phyloP scores from a whole-genome alignment of 257 asterid genomes.

The Oldenlandia corymbosa region DNA sequence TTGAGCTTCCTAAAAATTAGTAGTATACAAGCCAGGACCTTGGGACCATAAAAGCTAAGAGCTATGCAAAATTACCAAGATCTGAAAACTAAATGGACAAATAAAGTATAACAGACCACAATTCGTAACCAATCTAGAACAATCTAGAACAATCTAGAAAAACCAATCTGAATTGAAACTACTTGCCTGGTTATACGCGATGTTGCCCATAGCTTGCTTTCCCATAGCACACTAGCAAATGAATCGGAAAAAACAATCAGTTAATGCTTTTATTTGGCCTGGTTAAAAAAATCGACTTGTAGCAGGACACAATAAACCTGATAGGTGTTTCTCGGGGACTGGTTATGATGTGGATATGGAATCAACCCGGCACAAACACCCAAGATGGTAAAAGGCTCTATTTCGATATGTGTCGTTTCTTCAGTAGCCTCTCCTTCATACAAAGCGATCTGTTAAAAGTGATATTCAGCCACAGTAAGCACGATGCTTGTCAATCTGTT shows the following conservation, averaged over 20 bases:
- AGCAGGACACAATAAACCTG: conserved; percentile 45
- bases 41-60: not conserved
- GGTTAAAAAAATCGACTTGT: not conserved
- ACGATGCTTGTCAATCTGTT: conserved; percentile 7
- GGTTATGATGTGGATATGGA: conserved; percentile 99
- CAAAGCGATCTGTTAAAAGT: conserved; percentile 62
- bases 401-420: conserved; percentile 87
- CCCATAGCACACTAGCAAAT: conserved; percentile 93
- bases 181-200: conserved; percentile 87
- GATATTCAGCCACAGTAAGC: conserved; percentile 19
- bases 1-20: not conserved
- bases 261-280: not conserved
- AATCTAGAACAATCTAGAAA: not conserved
- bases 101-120: not conserved
- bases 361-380: conserved; percentile 92
- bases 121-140: not conserved
- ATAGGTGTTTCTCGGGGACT: conserved; percentile 97
- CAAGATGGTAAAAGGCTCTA: conserved; percentile 91
- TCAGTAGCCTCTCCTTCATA: conserved; percentile 76
- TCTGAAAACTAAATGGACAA: not conserved
- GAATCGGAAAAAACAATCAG: conserved; percentile 15
- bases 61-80: not conserved
- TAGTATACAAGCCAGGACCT: too few relatives aligned
- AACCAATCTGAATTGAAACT: not conserved
- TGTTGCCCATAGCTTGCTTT: conserved; percentile 99